Evolutionary conservation across 2,329 filamentous ascomycete genomes (phyloP), one percentile per base, ranked within the genome.

Genomic region (Fusarium sp.): DNA sequence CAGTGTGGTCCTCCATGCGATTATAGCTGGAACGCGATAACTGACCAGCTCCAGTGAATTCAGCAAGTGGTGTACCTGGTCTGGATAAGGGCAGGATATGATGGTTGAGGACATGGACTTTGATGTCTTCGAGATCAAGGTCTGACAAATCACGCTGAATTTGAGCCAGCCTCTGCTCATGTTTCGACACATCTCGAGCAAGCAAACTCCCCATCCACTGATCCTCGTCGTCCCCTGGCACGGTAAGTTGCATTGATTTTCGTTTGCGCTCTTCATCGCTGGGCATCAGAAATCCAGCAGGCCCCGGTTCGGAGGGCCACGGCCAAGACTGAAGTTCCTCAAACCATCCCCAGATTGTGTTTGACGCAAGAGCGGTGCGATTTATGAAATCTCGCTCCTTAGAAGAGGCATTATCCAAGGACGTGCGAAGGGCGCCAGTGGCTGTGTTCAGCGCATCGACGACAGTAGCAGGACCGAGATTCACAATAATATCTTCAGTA

Each of bases 1-100:
- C 94, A 14, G 94, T 95, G 78, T 98, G 90, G 81, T 98, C 96
- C 77, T 96, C 95, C 86, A 98, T 90, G 69, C 89, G 91, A 71
- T 89, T 89, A 81, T 93, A 93, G 54, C 81, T 85, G 4, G 89
- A 85, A 78, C 84, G 77, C 72, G 86, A 81, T 52, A 86, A 84
- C 17, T 86, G 86, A 17, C 83, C 76, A 6, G 70, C 72, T 38
- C 70, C 76, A 28, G 77, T 77, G 24, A 80, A 79, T 56, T 79
- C 77, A 24, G 81, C 80, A 41, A 81, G 74, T 7, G 83, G 82
- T 15, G 82, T 83, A 24, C 77, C 78, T 14, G 83, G 82, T 49
- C 83, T 76, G 28, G 83, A 84, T 26, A 83, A 74, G 85, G 85
- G 89, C 73, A 91, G 84, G 80, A 93, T 91, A 84, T 98, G 93